Conservation (phyloP, 768 basidiomycete genomes). For the Imleria badia region DNA sequence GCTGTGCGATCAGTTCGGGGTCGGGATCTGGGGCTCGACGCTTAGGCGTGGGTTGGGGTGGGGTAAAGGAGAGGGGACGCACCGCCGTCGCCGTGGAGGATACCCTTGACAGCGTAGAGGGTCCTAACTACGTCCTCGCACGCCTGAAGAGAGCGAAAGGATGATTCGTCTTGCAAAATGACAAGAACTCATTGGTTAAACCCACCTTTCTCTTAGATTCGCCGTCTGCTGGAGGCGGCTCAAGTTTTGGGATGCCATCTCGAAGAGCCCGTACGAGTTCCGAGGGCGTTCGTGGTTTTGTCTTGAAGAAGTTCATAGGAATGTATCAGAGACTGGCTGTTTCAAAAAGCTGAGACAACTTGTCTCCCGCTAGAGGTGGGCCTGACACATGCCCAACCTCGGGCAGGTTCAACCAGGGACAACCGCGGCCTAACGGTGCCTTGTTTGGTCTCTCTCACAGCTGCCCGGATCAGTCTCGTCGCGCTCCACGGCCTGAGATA, state of each 20-base stretch:
- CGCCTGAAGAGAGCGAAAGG: constrained; percentile 49
- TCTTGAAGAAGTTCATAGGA: constrained; percentile 93
- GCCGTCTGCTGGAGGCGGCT: constrained; percentile 66
- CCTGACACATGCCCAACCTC: constrained; percentile 18
- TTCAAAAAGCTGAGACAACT: not conserved
- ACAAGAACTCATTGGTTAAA: not conserved
- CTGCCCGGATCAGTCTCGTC: constrained; percentile 5
- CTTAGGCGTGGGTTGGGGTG: constrained; percentile 3
- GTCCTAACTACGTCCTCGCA: constrained; percentile 88
- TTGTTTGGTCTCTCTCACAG: constrained; percentile 3
- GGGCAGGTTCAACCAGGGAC: not conserved
- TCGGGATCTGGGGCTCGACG: constrained; percentile 57
- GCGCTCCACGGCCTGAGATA: not conserved
- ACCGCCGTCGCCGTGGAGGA: constrained; percentile 90
- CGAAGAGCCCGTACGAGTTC: constrained; percentile 82
- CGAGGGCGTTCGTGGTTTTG: constrained; percentile 82
- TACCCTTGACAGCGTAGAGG: constrained; percentile 84
- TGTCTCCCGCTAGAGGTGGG: not conserved
- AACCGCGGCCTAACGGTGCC: constrained; percentile 10
- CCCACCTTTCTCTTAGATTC: constrained; percentile 81
- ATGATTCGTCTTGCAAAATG: not conserved
- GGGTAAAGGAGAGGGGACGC: constrained; percentile 23
- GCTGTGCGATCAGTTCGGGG: constrained; percentile 89
- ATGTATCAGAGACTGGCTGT: constrained; percentile 1
- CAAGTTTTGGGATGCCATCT: constrained; percentile 77